These are phyloP conservation scores for Globisporangium barbulae DNA, from an alignment of 352 stramenopile genomes.

Conservation along the genomic window DNA sequence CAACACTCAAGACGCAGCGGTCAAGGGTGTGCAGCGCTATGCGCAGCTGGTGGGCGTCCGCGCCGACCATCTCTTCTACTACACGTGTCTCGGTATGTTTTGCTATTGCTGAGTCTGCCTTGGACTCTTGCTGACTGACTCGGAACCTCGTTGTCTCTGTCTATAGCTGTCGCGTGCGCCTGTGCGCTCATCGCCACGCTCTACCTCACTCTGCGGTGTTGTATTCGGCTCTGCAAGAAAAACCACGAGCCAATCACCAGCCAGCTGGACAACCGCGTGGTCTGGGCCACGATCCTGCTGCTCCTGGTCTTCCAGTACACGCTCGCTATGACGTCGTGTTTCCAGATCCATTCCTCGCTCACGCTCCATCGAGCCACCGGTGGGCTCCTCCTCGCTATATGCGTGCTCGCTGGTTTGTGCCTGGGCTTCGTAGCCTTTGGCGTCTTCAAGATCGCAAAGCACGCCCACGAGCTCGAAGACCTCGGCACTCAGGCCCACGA, in stretches of 20 bases:
- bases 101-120: background rate
- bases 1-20: background rate
- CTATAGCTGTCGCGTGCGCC: conserved; percentile 21
- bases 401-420: conserved; percentile 27
- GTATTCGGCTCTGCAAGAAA: conserved; percentile 22
- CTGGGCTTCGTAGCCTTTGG: conserved; percentile 35
- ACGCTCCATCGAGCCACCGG: conserved; percentile 16
- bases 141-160: background rate
- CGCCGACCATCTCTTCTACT: conserved; percentile 46
- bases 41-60: conserved; percentile 32
- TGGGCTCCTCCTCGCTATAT: conserved; percentile 27
- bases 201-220: conserved; percentile 29
- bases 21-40: conserved; percentile 37
- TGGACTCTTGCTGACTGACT: background rate
- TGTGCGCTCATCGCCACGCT: conserved; percentile 26
- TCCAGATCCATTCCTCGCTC: conserved; percentile 37
- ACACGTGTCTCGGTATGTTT: conserved; percentile 31
- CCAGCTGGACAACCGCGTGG: conserved; percentile 36
- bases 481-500: conserved; percentile 36
- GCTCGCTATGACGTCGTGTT: conserved; percentile 43
- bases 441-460: conserved; percentile 35
- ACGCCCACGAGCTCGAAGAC: conserved; percentile 36
- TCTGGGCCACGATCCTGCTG: conserved; percentile 38
- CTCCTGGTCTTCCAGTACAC: conserved; percentile 44
- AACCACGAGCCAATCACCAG: conserved; percentile 14